Base-by-base conservation (phyloP, 2,329 filamentous ascomycete genomes). In the Aspergillus texensis region DNA sequence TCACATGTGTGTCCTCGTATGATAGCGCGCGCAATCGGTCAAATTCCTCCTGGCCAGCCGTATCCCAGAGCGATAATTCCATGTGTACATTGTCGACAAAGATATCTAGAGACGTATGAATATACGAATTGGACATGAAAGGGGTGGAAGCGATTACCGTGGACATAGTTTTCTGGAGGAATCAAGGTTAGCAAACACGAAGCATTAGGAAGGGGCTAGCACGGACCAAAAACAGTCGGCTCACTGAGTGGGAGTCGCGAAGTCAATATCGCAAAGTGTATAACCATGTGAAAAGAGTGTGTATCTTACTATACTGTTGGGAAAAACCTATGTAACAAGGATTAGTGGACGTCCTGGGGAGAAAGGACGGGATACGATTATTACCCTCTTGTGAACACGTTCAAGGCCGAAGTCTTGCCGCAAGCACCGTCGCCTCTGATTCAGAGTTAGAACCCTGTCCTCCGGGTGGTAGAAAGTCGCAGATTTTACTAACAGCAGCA, bases 31-130 rank as follows among this genome's bases (percentile, higher is more conserved):
- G 91, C 79, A 99, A 83, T 59, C 95, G 89, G 81, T 99, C 95
- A 82, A 98, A 99, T 86, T 99, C 95, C 84, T 99, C 95, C 81
- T 99, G 95, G 30, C 95, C 95, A 45, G 95, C 95, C 0, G 95
- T 99, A 79, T 99, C 95, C 95, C 95, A 99, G 64, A 99, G 86
- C 63, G 94, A 97, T 61, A 99, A 86, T 80, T 99, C 95, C 78
- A 99, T 96, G 81, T 98, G 94, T 58, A 94, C 92, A 76, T 91
- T 94, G 78, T 99, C 95, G 77, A 99, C 95, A 79, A 97, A 99
- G 79, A 99, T 97, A 78, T 99, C 94, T 95, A 54, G 50, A 50
- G 3, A 43, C 52, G 62, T 19, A 69, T 75, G 62, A 74, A 72
- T 67, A 57, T 62, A 2, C 26, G 55, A 19, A 52, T 58, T 32